Evolutionary conservation across 129 eudicot genomes (phyloP), one percentile per base, ranked within the genome.

Genomic region (sunflower (Helianthus annuus)): DNA sequence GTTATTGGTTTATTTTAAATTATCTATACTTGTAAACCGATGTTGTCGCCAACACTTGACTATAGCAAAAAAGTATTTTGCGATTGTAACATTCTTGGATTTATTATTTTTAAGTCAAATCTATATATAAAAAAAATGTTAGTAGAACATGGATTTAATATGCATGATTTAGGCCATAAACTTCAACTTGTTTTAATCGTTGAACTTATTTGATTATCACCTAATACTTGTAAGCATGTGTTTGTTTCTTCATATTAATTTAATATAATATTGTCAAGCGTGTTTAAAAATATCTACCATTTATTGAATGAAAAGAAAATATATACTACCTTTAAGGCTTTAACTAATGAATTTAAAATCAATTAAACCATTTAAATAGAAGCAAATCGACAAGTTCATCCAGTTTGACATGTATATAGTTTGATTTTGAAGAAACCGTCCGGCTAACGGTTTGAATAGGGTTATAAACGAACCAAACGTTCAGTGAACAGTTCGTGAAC

Each of bases 91-190:
- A 29, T 3, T 58, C 27, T 58, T 58, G 64, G 15, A 58, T 58
- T 24, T 58, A 58, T 59, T 59, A 59, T 32, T 59, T 5, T 12
- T 13, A 40, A 59, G 42, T 59, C 42, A 59, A 59, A 11, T 29
- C 6, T 29, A 12, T 59, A 24, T 27, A 59, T 5, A 8, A 54
- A 17, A 17, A 10, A 59, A 29, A 29, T 40, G 4, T 29, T 32
- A 59, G 65, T 29, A 59, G 65, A 44, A 12, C 65, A 59, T 59
- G 44, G 44, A 34, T 29, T 29, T 10, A 59, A 58, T 27, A 29
- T 55, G 65, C 65, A 59, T 59, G 65, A 59, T 59, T 5, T 59
- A 32, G 42, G 65, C 65, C 65, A 59, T 29, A 12, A 29, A 6
- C 32, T 55, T 17, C 61, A 55, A 55, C 17, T 59, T 29, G 65